Conservation (phyloP, 1,139 yeast species). For the Geotrichum restrictum region DNA sequence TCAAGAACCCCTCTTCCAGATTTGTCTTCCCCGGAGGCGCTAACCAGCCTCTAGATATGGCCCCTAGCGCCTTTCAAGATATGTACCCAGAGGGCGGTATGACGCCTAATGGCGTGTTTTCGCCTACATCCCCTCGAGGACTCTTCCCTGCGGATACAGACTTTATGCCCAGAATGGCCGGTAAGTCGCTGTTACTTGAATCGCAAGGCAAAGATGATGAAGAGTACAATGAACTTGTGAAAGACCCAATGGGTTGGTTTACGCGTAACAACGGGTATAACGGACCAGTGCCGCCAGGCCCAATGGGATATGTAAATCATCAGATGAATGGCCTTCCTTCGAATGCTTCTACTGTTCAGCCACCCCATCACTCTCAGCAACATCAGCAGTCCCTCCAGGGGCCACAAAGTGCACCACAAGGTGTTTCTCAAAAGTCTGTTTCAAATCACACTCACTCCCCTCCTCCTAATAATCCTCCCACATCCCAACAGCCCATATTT, state of each 20-base stretch:
- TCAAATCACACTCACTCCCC: not conserved
- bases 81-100: slow-evolving; percentile 9
- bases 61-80: slow-evolving; percentile 11
- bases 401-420: not conserved
- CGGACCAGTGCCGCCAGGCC: slow-evolving; percentile 26
- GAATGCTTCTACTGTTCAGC: slow-evolving; percentile 1
- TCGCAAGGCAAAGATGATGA: slow-evolving; percentile 35
- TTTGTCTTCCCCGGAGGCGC: slow-evolving; percentile 16
- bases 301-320: slow-evolving; percentile 30
- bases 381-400: slow-evolving; percentile 1
- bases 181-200: slow-evolving; percentile 35
- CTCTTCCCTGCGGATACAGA: slow-evolving; percentile 27
- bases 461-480: not conserved
- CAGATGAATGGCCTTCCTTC: slow-evolving; percentile 2
- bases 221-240: slow-evolving; percentile 34
- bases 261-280: slow-evolving; percentile 14
- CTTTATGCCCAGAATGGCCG: slow-evolving; percentile 24
- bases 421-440: not conserved
- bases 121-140: slow-evolving; percentile 30
- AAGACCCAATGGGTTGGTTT: slow-evolving; percentile 31
- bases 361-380: slow-evolving; percentile 1
- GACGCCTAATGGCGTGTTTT: slow-evolving; percentile 11
- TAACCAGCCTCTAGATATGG: slow-evolving; percentile 3
- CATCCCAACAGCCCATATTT: slow-evolving; percentile 3
- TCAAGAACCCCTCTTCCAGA: slow-evolving; percentile 15